Evolutionary conservation across 1,284 basidiomycete genomes (phyloP), one percentile per base, ranked within the genome.

Genomic region (Cerrena zonata): DNA sequence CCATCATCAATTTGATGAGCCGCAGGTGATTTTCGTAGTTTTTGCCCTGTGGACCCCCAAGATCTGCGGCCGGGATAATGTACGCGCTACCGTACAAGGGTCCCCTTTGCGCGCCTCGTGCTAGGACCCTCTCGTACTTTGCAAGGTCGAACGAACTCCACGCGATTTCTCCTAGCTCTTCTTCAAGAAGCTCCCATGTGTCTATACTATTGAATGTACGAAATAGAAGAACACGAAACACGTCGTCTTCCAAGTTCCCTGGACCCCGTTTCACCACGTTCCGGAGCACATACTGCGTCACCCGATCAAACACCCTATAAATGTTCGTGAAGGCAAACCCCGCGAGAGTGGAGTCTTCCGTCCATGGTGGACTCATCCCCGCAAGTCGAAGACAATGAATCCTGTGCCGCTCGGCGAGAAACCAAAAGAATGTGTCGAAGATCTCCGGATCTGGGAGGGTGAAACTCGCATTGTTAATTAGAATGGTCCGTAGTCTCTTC

Each of bases 191-290:
- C 53, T 73, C 68, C 66, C 71, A 76, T 12, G 74, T 76, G 52
- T 65, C 67, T 30, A 69, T 67, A 22, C 66, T 64, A 51, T 70
- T 70, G 62, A 75, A 76, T 4, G 65, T 62, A 25, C 72, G 67
- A 55, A 72, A 76, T 38, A 76, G 62, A 39, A 74, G 63, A 40
- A 74, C 64, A 21, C 74, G 66, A 55, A 76, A 76, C 56, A 66
- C 69, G 22, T 66, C 61, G 52, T 76, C 74, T 23, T 65, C 56
- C 39, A 71, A 56, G 42, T 63, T 59, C 42, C 66, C 67, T 44
- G 61, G 58, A 25, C 73, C 72, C 37, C 66, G 53, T 24, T 60
- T 52, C 41, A 76, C 67, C 44, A 76, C 71, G 19, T 69, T 53
- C n/a, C 52, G 61, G 7, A 75, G 59, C 49, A 75, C 62, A 47